phyloP scores from a whole-genome alignment of 768 basidiomycete genomes.

The Lactifluus pinguis region DNA sequence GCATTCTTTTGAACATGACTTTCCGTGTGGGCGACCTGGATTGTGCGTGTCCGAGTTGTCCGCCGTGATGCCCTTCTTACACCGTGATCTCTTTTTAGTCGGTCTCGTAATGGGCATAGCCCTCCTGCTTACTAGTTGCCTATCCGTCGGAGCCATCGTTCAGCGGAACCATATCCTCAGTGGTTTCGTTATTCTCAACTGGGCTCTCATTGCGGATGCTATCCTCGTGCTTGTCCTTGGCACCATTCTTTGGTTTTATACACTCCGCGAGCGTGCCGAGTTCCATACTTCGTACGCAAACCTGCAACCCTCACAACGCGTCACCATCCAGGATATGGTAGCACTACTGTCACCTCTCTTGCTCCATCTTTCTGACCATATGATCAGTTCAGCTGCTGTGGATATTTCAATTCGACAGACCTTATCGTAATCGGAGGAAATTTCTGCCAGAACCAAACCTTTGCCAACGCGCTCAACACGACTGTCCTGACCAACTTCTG shows the following conservation, averaged over 20 bases:
- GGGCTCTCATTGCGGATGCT: slow-evolving; percentile 56
- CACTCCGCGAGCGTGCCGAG: slow-evolving; percentile 59
- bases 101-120: slow-evolving; percentile 61
- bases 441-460: slow-evolving; percentile 43
- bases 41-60: slow-evolving; percentile 33
- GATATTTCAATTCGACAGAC: slow-evolving; percentile 56
- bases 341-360: slow-evolving; percentile 16
- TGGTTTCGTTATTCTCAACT: slow-evolving; percentile 72
- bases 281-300: slow-evolving; percentile 51
- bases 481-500: slow-evolving; percentile 49
- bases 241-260: slow-evolving; percentile 74
- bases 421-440: slow-evolving; percentile 48
- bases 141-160: slow-evolving; percentile 64
- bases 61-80: neutral
- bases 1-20: slow-evolving; percentile 68
- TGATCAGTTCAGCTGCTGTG: slow-evolving; percentile 69
- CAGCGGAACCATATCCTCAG: slow-evolving; percentile 60
- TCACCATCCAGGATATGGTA: slow-evolving; percentile 67
- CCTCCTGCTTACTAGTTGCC: slow-evolving; percentile 54
- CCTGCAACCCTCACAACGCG: slow-evolving; percentile 37
- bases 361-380: neutral
- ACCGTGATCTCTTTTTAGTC: slow-evolving; percentile 32
- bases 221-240: slow-evolving; percentile 55
- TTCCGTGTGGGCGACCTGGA: slow-evolving; percentile 48
- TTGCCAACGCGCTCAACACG: slow-evolving; percentile 22